Percentiles rank a stretch among this genome's conserved stretches.
These are phyloP conservation scores for Ophiostoma ulmi DNA, from an alignment of 2,329 filamentous ascomycete genomes.

Conservation along the genomic window DNA sequence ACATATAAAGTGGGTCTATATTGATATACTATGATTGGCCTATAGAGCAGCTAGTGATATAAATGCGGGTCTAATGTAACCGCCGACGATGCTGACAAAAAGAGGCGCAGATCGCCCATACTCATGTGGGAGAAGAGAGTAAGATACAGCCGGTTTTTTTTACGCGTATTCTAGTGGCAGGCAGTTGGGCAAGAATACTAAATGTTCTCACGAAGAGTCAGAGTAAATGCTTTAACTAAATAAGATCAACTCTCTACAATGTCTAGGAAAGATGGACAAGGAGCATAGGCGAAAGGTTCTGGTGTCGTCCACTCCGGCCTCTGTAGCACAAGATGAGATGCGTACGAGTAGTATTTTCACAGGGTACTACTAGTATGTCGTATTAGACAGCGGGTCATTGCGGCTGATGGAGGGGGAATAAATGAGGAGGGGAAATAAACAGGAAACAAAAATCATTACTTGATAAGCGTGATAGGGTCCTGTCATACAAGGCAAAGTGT, in stretches of 20 bases:
- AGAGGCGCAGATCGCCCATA: not conserved
- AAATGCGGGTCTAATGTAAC: not conserved
- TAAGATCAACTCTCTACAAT: no score
- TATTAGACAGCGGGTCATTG: not conserved
- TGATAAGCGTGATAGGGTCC: no score
- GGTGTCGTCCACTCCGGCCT: no score
- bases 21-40: not conserved
- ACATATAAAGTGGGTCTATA: not conserved
- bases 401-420: not conserved
- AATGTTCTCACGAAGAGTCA: no score
- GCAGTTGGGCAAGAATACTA: not conserved
- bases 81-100: not conserved
- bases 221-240: no score
- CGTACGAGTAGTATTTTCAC: no score
- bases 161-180: not conserved
- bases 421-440: not conserved
- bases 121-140: not conserved
- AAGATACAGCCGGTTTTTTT: not conserved
- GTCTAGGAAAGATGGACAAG: no score
- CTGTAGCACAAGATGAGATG: no score
- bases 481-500: no score
- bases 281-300: no score
- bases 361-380: no score
- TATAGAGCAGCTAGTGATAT: not conserved
- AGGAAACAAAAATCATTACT: not conserved